Base-by-base conservation (phyloP, 768 basidiomycete species). In the Hydnomerulius pinastri region DNA sequence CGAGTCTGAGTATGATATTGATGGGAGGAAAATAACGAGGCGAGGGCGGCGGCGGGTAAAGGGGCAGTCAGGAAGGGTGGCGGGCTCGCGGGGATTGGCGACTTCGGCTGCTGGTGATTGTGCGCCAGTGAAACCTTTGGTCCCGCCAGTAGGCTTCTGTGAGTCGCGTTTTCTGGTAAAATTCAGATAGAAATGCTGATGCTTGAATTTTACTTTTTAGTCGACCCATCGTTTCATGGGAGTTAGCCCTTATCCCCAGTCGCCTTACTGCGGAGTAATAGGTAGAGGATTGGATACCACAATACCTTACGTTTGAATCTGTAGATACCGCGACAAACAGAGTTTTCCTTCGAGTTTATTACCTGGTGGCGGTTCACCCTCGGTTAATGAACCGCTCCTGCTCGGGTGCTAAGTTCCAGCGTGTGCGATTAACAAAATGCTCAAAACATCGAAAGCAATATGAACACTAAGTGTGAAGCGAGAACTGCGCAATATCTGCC, bases 171-270 rank as follows among this genome's bases (percentile, higher is more conserved):
- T 23, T 23, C n/a, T n/a, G n/a, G n/a, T n/a, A n/a, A n/a, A n/a
- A n/a, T 53, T 21, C 18, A 27, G 37, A 35, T 21, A n/a, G 3
- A 27, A 48, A 15, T 6, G 25, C 27, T 27, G 20, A 7, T 27
- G 15, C n/a, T 35, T 47, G 52, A 53, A 15, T 53, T 38, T 29
- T 47, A 5, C 15, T 40, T 29, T 11, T 32, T 20, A 67, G 65
- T 66, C 43, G 58, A 65, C 44, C 58, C 55, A 4, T 66, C 65
- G 18, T 58, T 53, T 39, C 49, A 52, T 50, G 46, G 54, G 32
- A 58, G 37, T 45, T 65, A 33, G 35, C 17, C 28, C 10, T 44
- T 10, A 27, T 11, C 17, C 15, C n/a, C n/a, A n/a, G n/a, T n/a
- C n/a, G n/a, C n/a, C n/a, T n/a, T n/a, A n/a, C n/a, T 43, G 21